Evolutionary conservation across 129 eudicot species (phyloP).

Genomic region (Chrysanthemum lavandulifolium): DNA sequence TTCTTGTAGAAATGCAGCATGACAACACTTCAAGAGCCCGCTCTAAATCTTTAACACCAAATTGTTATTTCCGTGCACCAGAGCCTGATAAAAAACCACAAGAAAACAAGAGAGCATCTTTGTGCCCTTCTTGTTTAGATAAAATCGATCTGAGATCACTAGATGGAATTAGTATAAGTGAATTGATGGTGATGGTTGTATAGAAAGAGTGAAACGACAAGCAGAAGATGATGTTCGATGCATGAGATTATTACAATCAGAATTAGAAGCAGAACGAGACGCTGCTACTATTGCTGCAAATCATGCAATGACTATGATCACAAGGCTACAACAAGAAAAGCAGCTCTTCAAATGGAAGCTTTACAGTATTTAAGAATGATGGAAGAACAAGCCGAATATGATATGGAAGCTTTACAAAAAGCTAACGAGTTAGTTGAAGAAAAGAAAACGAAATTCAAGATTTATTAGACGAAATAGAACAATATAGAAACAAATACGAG

Average conservation of each 20-base stretch:
- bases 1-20: conserved; percentile 20
- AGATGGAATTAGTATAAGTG: conserved; percentile 41
- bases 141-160: conserved; percentile 41
- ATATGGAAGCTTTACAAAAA: conserved; percentile 78
- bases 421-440: conserved; percentile 79
- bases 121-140: conserved; percentile 34
- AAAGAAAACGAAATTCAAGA: conserved; percentile 74
- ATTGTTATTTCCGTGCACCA: conserved; percentile 16
- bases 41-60: conserved; percentile 32
- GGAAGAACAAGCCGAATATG: conserved; percentile 95
- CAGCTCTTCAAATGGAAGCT: conserved; percentile 82
- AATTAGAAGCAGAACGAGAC: conserved; percentile 84
- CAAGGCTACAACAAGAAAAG: conserved; percentile 87
- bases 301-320: conserved; percentile 96
- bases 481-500: conserved; percentile 36
- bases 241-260: conserved; percentile 52
- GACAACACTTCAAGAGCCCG: conserved; percentile 24
- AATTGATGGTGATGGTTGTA: conserved; percentile 41
- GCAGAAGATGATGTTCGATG: conserved; percentile 49
- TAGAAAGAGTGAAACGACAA: conserved; percentile 54
- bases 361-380: conserved; percentile 84
- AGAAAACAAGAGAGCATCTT: background rate
- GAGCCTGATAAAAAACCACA: background rate
- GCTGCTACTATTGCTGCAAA: conserved; percentile 80
- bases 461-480: conserved; percentile 61